Evolutionary conservation across 805 yeast species (phyloP), one percentile per base, ranked within the genome.

Genomic region (Myxozyma melibiosi): DNA sequence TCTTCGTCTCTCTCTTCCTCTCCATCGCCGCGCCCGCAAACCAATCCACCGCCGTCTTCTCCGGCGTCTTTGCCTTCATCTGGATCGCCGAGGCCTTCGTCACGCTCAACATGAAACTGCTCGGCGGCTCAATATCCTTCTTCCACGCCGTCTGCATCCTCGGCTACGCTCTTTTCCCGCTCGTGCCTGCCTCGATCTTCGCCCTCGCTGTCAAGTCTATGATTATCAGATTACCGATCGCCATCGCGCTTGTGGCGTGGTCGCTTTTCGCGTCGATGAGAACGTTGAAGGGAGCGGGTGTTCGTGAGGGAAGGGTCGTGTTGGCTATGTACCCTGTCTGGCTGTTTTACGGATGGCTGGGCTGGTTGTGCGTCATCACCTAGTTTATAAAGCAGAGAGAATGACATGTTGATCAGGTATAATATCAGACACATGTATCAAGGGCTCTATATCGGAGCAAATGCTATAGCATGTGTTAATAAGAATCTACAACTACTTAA

Each of bases 91-190:
- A 77, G 66, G 75, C 82, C 20, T 71, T 83, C 24, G 80, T 84
- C 51, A 85, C 89, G 1, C 67, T 84, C 58, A 85, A 85, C 69
- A 82, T 84, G 65, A 86, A 85, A 69, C 74, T 85, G 30, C 73
- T 85, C 7, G 83, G 83, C 14, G 83, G 83, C 4, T 74, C 81
- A 16, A 82, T 85, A 38, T 83, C 88, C 1, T 84, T 82, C 66
- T 76, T 85, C 74, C 82, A 83, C 45, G 89, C 89, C 2, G 74
- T 85, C 51, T 82, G 86, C 59, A 84, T 88, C 28, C 79, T 84
- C 4, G 90, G 90, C 0, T 85, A 85, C 73, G 82, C 86, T 13
- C 71, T 83, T 68, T 85, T 85, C 70, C 90, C 90, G 9, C 74
- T 85, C 37, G 78, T 83, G 2, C 66, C 80, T 8, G 82, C 84